These are phyloP conservation scores for Spergularia marina DNA, from an alignment of 148 eudicot species.

Conservation along the genomic window DNA sequence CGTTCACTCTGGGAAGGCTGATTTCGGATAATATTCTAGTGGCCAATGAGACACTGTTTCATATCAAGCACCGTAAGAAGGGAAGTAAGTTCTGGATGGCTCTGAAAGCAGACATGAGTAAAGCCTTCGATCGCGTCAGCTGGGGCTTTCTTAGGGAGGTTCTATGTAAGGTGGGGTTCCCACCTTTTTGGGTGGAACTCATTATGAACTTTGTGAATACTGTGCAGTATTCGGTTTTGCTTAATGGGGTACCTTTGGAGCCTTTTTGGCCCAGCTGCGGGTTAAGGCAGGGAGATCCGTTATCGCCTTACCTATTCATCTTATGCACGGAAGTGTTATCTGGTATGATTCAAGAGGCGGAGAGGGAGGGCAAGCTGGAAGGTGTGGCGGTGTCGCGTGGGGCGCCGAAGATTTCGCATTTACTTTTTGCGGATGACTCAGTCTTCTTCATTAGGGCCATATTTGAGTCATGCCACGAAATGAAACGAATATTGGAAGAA, in stretches of 20 bases:
- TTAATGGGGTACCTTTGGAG: not conserved
- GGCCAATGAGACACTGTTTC: no score
- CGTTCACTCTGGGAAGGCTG: no score
- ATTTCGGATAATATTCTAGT: no score
- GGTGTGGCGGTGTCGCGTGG: not conserved
- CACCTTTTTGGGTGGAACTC: not conserved
- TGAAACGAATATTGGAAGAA: not conserved
- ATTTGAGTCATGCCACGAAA: not conserved
- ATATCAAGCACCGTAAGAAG: no score
- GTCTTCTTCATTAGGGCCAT: not conserved
- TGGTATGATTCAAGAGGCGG: not conserved
- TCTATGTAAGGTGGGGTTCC: not conserved
- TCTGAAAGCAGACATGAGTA: not conserved
- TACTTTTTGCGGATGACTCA: not conserved
- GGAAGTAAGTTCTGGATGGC: no score
- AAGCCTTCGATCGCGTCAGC: not conserved
- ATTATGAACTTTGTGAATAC: not conserved
- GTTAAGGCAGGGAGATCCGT: no score
- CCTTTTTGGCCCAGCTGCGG: not conserved
- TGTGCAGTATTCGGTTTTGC: not conserved
- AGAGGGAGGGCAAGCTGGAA: fast-evolving
- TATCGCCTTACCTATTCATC: not conserved
- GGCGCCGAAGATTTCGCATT: not conserved
- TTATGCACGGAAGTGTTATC: not conserved
- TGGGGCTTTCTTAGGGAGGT: not conserved